Percentiles rank a stretch among this genome's conserved stretches.
These are phyloP conservation scores for Poronia punctata DNA, from an alignment of 495 filamentous ascomycete genomes.

Conservation along the genomic window DNA sequence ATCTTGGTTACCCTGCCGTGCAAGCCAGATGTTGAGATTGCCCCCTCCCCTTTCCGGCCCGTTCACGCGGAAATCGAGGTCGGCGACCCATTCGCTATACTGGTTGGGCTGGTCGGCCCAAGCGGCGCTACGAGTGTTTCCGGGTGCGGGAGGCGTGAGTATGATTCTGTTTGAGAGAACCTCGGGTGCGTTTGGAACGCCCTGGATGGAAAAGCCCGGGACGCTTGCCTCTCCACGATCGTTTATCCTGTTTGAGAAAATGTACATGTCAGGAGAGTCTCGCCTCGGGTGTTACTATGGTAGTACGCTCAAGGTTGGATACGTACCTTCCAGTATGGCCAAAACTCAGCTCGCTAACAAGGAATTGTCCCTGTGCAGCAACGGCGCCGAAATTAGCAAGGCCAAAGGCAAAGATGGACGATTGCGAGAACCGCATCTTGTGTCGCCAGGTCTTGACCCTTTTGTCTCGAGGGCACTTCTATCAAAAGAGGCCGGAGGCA, in stretches of 20 bases:
- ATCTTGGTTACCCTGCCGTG: constrained; percentile 57
- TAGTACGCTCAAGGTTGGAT: not conserved
- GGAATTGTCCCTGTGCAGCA: constrained; percentile 50
- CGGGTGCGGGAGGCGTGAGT: constrained; percentile 81
- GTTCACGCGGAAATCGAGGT: constrained; percentile 79
- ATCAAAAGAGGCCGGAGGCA: not conserved
- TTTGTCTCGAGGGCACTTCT: not conserved
- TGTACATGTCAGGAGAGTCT: too few relatives aligned
- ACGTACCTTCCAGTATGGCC: constrained; percentile 61
- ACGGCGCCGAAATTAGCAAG: constrained; percentile 46
- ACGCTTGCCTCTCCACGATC: constrained; percentile 29
- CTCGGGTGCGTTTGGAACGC: constrained; percentile 63
- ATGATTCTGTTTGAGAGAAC: constrained; percentile 87
- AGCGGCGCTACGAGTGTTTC: constrained; percentile 73
- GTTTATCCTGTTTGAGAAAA: constrained; percentile 30
- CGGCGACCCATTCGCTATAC: constrained; percentile 66
- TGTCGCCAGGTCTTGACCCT: too few relatives aligned
- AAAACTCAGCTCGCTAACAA: constrained; percentile 64
- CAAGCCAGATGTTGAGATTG: constrained; percentile 91
- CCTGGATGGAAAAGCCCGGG: constrained; percentile 57
- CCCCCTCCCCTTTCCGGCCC: constrained; percentile 81
- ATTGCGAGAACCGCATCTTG: constrained; percentile 34
- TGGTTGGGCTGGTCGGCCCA: constrained; percentile 65
- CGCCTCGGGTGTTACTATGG: too few relatives aligned
- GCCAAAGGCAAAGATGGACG: constrained; percentile 36